Evolutionary conservation across 2,329 filamentous ascomycete genomes (phyloP).

Genomic region (Xylaria sp.): DNA sequence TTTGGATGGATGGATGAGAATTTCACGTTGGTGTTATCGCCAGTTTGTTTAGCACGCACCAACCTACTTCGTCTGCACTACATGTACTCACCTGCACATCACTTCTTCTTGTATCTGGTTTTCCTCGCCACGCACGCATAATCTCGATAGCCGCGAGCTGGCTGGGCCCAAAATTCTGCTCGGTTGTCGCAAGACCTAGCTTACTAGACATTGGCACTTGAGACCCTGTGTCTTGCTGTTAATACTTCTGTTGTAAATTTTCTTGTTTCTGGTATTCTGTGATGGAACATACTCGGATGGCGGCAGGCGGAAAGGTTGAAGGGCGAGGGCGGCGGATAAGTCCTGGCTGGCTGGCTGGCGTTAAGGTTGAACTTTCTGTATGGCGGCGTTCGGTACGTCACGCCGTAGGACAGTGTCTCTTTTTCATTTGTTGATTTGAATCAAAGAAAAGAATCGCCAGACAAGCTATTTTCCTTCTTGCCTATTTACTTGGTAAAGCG

Average conservation of each 20-base stretch:
- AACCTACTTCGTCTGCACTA: constrained; percentile 8
- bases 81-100: constrained; percentile 19
- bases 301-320: constrained; percentile 34
- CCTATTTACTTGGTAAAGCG: background rate
- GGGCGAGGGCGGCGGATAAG: constrained; percentile 34
- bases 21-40: constrained; percentile 20
- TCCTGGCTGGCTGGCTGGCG: constrained; percentile 28
- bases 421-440: constrained; percentile 11
- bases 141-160: constrained; percentile 34
- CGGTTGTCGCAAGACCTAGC: background rate
- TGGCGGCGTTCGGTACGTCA: constrained; percentile 24
- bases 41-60: constrained; percentile 7
- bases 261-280: constrained; percentile 29
- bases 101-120: constrained; percentile 41
- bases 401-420: constrained; percentile 14
- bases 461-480: constrained; percentile 10
- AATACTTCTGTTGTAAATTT: constrained; percentile 32
- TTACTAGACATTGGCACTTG: constrained; percentile 19
- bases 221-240: constrained; percentile 27
- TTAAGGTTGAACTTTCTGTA: constrained; percentile 29
- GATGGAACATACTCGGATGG: constrained; percentile 44
- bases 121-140: constrained; percentile 36
- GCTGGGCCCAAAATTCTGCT: constrained; percentile 15
- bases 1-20: constrained; percentile 11
- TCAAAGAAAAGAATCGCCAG: constrained; percentile 20